Evolutionary conservation across 345 rosid species (phyloP), one percentile per base, ranked within the genome.

Genomic region (Brassica carinata): DNA sequence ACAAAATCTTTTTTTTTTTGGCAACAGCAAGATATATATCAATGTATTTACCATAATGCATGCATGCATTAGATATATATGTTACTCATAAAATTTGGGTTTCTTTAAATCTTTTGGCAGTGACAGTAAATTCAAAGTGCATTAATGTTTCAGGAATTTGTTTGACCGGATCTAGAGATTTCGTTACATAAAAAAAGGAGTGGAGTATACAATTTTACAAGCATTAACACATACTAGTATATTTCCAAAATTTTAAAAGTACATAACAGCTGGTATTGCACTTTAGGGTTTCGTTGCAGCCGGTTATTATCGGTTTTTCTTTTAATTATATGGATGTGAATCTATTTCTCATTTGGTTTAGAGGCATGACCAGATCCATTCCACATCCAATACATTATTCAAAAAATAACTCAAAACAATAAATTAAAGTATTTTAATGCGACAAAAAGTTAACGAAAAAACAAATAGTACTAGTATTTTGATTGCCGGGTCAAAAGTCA

Each of bases 151-250:
- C 72, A 13, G 64, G 71, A 64, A 73, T 31, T 75, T 65, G 76
- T 81, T 81, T 81, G 83, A 81, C 83, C 77, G 77, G 77, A 81
- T 81, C 79, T 29, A 80, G 38, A 15, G 31, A 13, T 63, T 29
- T 38, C 27, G 30, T 23, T 26, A 1, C 7, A 62, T 27, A 27
- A 31, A 13, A 34, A 61, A 18, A 36, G 6, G 57, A 9, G 15
- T 53, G 64, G 17, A 61, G 40, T 62, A 40, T 29, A 65, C 38
- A 29, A 29, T 7, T 5, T 61, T 4, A 38, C 61, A 23, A 43
- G 61, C 59, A 73, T 40, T 40, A 4, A 73, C 18, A 30, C 19
- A 8, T 59, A 59, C 23, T 26, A 0, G 34, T 30, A 29, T 63
- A 63, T 63, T 63, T 63, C 19, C 0, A 38, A 69, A 31, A 17